A percentile compares a stretch with the other conserved stretches of the same genome.
Evolutionary conservation across 2,329 filamentous ascomycete genomes (phyloP).

Genomic region (Fusarium graminum): DNA sequence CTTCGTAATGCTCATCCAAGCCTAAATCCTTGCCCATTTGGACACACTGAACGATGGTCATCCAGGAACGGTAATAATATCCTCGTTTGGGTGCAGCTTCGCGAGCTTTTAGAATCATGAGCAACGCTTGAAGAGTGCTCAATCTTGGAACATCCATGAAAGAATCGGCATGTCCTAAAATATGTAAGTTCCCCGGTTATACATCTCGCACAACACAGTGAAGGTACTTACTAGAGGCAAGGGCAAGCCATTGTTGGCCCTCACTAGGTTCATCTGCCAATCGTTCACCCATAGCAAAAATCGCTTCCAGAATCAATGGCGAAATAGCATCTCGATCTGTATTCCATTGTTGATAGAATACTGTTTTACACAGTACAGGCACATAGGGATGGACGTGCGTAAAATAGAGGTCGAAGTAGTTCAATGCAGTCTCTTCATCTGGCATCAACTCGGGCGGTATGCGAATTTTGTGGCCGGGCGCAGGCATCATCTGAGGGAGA

Average conservation of each 20-base stretch:
- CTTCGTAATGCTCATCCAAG: constrained; percentile 85
- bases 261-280: constrained; percentile 86
- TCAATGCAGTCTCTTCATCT: constrained; percentile 81
- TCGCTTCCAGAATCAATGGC: constrained; percentile 86
- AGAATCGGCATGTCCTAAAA: constrained; percentile 84
- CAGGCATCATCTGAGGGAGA: constrained; percentile 75
- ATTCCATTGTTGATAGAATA: constrained; percentile 92
- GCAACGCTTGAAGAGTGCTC: constrained; percentile 90
- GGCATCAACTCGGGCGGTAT: constrained; percentile 97
- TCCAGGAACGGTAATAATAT: constrained; percentile 98
- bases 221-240: constrained; percentile 77
- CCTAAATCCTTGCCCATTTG: constrained; percentile 94
- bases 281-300: constrained; percentile 89
- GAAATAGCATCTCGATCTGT: constrained; percentile 86
- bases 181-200: constrained; percentile 36
- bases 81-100: constrained; percentile 93
- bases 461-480: constrained; percentile 81
- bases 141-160: constrained; percentile 93
- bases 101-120: constrained; percentile 89
- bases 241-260: constrained; percentile 91
- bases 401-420: constrained; percentile 94
- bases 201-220: neutral
- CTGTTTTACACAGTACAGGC: constrained; percentile 84
- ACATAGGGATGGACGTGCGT: constrained; percentile 91
- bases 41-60: constrained; percentile 90